A percentile compares a stretch with the other conserved stretches of the same genome.
Evolutionary conservation across 2,329 filamentous ascomycete genomes (phyloP).

Genomic region (Aspergillus brunneoviolaceus): DNA sequence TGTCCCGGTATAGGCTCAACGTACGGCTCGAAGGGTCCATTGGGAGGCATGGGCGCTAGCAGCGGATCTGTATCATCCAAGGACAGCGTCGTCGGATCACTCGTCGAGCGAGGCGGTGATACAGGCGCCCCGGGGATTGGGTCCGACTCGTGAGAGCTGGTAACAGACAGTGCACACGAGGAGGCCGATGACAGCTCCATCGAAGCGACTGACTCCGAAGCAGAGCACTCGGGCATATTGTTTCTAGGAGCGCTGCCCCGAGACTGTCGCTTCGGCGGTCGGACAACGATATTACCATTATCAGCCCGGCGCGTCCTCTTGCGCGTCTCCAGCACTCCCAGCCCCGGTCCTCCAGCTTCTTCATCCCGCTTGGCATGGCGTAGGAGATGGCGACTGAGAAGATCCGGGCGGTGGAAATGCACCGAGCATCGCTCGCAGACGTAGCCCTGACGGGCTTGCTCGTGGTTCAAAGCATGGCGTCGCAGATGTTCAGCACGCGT

Average conservation of each 20-base stretch:
- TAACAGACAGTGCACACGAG: constrained; percentile 16
- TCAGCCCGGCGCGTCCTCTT: constrained; percentile 51
- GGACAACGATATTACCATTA: constrained; percentile 50
- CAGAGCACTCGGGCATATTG: neutral
- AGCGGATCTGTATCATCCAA: constrained; percentile 29
- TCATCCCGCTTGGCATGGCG: constrained; percentile 54
- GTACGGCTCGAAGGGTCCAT: constrained; percentile 33
- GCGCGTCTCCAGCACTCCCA: constrained; percentile 51
- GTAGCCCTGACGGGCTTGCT: constrained; percentile 47
- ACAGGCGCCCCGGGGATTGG: constrained; percentile 22
- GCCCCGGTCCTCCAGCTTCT: constrained; percentile 50
- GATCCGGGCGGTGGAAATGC: constrained; percentile 61
- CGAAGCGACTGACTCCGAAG: neutral
- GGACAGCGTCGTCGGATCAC: constrained; percentile 24
- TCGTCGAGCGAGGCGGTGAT: constrained; percentile 29
- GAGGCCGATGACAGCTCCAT: constrained; percentile 2
- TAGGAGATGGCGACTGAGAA: constrained; percentile 60
- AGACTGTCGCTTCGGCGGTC: constrained; percentile 29
- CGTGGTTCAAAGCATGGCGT: constrained; percentile 59
- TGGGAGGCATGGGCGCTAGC: constrained; percentile 32
- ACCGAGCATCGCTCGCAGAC: constrained; percentile 61
- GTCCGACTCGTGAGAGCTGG: constrained; percentile 9
- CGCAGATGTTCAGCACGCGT: constrained; percentile 60
- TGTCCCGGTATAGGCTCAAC: constrained; percentile 35
- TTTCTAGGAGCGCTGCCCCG: neutral